Evolutionary conservation across 75 land plant species (phyloP), one percentile per base, ranked within the genome.

Genomic region (Sequoiadendron giganteum): DNA sequence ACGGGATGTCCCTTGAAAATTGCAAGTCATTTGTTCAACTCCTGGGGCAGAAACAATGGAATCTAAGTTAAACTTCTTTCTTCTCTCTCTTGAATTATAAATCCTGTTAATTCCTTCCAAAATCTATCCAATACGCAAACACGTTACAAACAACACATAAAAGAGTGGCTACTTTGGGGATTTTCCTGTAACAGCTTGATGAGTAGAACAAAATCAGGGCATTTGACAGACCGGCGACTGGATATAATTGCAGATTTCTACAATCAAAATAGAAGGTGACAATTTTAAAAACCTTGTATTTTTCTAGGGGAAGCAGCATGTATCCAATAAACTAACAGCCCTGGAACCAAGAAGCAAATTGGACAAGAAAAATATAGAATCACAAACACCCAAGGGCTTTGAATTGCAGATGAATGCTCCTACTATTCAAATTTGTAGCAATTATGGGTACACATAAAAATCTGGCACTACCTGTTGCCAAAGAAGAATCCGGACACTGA

Each of bases 1-100:
- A 32, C 99, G 92, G 14, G 87, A 88, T 85, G 97, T 95, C 38
- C 95, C 94, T 85, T 85, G 91, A 79, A 93, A 97, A 75, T 91
- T 90, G 77, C 95, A 94, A 40, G 58, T 11, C 49, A 47, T 47
- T 45, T 82, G 30, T 3, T 47, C 84, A 82, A 21, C 10, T 82
- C 84, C 84, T 82, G 84, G 15, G 14, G 84, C 34, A 82, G 15
- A 82, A 82, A 82, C 84, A 28, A 82, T 82, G 32, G 84, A 82
- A 82, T 82, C 30, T 45, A 28, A 82, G 52, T 82, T 47, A 82
- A 25, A 82, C 14, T 25, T 28, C 84, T 79, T 42, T 21, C n/a
- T 43, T 82, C 14, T 47, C 32, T 47, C 48, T 45, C 84, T 39
- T 25, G 48, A 45, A n/a, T 82, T 47, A 47, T 28, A 11, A 40